Evolutionary conservation across 2,329 filamentous ascomycete genomes (phyloP), one percentile per base, ranked within the genome.

Genomic region (Aspergillus fructus): DNA sequence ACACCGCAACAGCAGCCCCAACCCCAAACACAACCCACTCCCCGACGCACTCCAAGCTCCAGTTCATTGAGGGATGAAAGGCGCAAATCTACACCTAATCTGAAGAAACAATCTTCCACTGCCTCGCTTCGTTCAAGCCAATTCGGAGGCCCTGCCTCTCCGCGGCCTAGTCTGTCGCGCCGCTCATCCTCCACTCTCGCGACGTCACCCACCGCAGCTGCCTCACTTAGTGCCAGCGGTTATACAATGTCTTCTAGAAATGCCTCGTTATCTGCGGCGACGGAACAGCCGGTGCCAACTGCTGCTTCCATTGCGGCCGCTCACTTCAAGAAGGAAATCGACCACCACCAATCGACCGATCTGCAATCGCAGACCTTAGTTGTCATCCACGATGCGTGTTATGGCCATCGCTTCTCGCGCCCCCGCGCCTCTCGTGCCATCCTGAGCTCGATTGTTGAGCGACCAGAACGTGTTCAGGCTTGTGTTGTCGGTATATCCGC

Each of bases 361-460:
- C 59, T 74, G 6, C 61, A 69, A 12, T 74, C 82, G 3, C 79
- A 92, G 59, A 91, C 91, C 0, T 76, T 96, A 4, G 92, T 97
- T 47, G 83, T 99, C 30, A 78, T 99, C 2, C 92, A 97, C 67
- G 94, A 99, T 76, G 88, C 89, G 53, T 96, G 93, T 75, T 99
- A 97, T 71, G 93, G 93, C 23, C 94, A 99, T 76, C 88, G 92
- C 21, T 99, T 87, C 74, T 91, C 93, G 11, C 84, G 94, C 45
- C 91, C 91, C 4, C 88, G 89, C 65, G 89, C 91, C 1, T 88
- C 86, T 21, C 89, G 89, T 66, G 82, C 79, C 45, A 83, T 84
- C 15, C 81, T 97, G 1, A 85, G 80, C 66, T 89, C 87, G 56
- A 96, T 99, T 63, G 93, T 99, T 49, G 94, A 99, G 76, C 84